A percentile compares a stretch with the other conserved stretches of the same genome.
Evolutionary conservation across 2,329 filamentous ascomycete species (phyloP).

Genomic region (Rutstroemia sp.): DNA sequence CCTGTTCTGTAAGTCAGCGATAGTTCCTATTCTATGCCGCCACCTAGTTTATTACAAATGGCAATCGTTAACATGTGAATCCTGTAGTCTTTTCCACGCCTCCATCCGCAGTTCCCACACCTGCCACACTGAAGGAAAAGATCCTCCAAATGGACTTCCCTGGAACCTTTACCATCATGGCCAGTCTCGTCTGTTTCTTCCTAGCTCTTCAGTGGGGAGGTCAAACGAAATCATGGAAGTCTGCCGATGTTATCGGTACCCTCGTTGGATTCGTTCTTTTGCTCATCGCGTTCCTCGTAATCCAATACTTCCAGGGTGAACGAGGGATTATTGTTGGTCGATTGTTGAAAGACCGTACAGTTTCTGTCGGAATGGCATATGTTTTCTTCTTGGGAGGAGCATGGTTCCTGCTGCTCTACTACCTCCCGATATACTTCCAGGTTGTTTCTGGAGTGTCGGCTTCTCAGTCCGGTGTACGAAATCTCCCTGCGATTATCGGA

Average conservation of each 20-base stretch:
- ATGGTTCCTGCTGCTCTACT: conserved; percentile 40
- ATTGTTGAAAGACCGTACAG: conserved; percentile 36
- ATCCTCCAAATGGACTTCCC: conserved; percentile 41
- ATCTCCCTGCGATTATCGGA: conserved; percentile 32
- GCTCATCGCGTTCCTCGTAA: conserved; percentile 29
- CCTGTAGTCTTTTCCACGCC: conserved; percentile 28
- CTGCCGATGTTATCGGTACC: conserved; percentile 35
- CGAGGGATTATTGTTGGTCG: conserved; percentile 43
- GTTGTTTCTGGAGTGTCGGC: conserved; percentile 30
- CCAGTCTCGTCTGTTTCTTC: conserved; percentile 36
- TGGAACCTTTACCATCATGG: conserved; percentile 39
- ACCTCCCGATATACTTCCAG: conserved; percentile 46
- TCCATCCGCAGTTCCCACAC: conserved; percentile 31
- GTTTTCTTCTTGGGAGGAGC: conserved; percentile 37
- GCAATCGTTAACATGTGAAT: neutral
- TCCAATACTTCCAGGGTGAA: conserved; percentile 38
- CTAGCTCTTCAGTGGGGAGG: conserved; percentile 44
- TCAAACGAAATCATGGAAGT: conserved; percentile 36
- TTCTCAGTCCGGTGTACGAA: conserved; percentile 30
- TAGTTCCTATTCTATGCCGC: neutral
- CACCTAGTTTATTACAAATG: neutral
- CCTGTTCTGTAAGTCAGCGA: neutral
- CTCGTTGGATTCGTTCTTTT: conserved; percentile 34
- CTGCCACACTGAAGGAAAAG: conserved; percentile 36
- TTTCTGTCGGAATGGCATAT: conserved; percentile 37